Evolutionary conservation across 345 rosid genomes (phyloP), one percentile per base, ranked within the genome.

Genomic region (Ceriops decandra): DNA sequence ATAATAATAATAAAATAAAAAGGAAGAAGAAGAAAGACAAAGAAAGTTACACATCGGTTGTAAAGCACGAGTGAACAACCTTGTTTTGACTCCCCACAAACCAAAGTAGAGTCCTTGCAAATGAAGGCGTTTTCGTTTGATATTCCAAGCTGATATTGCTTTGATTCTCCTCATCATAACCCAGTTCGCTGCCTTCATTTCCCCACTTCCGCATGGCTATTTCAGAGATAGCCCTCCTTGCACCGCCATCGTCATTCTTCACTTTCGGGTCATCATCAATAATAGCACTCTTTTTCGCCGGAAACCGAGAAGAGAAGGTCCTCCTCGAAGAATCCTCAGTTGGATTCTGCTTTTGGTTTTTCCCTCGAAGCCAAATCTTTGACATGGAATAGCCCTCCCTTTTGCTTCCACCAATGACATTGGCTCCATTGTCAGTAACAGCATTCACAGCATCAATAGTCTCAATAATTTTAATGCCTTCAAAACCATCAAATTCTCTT

Each of bases 31-130:
- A 8, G 9, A 15, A 56, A 24, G 6, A 24, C 11, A n/a, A n/a
- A 60, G 13, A 27, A 56, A 70, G 47, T 84, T 83, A 85, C 71
- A 77, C 73, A 67, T 87, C 68, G 66, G 86, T 80, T 57, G 88
- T 53, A 59, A 82, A 86, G 62, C 91, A 79, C 68, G 96, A 84
- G 78, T 95, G 90, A 75, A 83, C 95, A 84, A 90, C 93, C 89
- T 88, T 92, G 92, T 85, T 95, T 79, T 86, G 99, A 70, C 85
- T 86, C 62, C 97, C 97, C 49, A 84, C 82, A 59, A 95, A 84
- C 98, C 99, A 92, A 70, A 83, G 90, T 79, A 95, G 77, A 67
- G 99, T 87, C 79, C 93, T 88, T 13, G 98, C 90, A 86, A 92
- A 95, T 59, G 99, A 95, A 49, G 98, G 97, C 49, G 96, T 90